phyloP scores from a whole-genome alignment of 306 rosid species.

The Betula pendula region DNA sequence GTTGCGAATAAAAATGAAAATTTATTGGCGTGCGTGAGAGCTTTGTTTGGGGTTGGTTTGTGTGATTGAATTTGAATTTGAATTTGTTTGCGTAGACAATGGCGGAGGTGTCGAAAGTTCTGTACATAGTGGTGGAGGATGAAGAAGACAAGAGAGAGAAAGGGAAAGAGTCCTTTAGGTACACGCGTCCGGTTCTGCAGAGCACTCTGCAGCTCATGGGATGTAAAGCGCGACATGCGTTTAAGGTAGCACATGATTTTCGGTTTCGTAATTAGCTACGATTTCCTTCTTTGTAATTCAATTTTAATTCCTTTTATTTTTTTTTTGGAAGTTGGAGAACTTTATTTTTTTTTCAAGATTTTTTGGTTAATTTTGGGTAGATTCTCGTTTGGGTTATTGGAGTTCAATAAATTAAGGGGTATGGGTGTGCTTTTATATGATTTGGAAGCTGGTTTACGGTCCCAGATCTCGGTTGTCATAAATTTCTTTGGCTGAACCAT shows the following conservation, averaged over 20 bases:
- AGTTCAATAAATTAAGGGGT: background rate
- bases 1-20: background rate
- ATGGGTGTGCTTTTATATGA: background rate
- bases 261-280: background rate
- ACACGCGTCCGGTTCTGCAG: constrained; percentile 78
- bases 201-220: constrained; percentile 91
- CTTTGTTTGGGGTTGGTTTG: background rate
- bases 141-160: constrained; percentile 47
- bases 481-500: background rate
- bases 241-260: constrained; percentile 53
- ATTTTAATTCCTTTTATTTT: background rate
- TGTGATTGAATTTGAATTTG: background rate
- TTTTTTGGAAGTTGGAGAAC: background rate
- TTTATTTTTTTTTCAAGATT: background rate
- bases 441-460: constrained; percentile 1
- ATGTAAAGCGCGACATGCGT: constrained; percentile 91
- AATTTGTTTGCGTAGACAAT: constrained; percentile 24
- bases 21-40: background rate
- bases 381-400: background rate
- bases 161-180: constrained; percentile 64
- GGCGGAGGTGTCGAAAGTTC: constrained; percentile 45
- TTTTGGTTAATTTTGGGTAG: background rate
- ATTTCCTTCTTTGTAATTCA: background rate
- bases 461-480: constrained; percentile 33
- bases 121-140: constrained; percentile 76